Base-by-base conservation (phyloP, 2,329 filamentous ascomycete genomes). In the Exophiala sp. region DNA sequence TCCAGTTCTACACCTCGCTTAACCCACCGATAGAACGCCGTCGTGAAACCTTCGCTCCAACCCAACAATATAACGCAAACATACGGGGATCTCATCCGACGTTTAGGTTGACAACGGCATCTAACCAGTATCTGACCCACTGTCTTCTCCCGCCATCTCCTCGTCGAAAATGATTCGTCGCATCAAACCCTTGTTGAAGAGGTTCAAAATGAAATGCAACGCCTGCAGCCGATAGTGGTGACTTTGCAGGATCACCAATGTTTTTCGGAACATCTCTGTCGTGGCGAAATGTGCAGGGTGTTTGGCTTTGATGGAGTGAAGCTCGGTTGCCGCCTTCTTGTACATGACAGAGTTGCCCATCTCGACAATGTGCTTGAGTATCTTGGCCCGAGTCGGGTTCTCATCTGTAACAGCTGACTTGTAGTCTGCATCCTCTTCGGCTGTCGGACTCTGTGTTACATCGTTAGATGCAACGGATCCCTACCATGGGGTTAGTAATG, bases 331-430 rank as follows among this genome's bases (percentile, higher is more conserved):
- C 5, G 91, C 89, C 68, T 88, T 87, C 69, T 95, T 95, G 66
- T 91, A 91, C 46, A 96, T 78, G 12, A 99, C 91, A 55, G 92
- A 94, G 67, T 97, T 96, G 52, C 91, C 90, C 54, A 99, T 79
- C 65, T 96, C 91, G 11, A 89, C 84, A 59, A 96, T 86, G 35
- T 94, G 81, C 65, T 91, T 88, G 24, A 97, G 73, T 43, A 97
- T 92, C 47, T 87, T 87, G 47, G 83, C 77, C 65, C 89, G 89
- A 58, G 77, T 68, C 0, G 78, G 72, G 76, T 95, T 77, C 8
- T 75, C 63, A 57, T 87, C 81, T 12, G 80, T 78, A 6, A 81
- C 77, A 14, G 86, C 82, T 46, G 82, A 78, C 58, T 83, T 78
- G 47, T 81, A 74, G 39, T 72, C 75, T 29, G 75, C 73, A 58